Conservation (phyloP, 1,284 basidiomycete species). For the Dichomitus squalens region DNA sequence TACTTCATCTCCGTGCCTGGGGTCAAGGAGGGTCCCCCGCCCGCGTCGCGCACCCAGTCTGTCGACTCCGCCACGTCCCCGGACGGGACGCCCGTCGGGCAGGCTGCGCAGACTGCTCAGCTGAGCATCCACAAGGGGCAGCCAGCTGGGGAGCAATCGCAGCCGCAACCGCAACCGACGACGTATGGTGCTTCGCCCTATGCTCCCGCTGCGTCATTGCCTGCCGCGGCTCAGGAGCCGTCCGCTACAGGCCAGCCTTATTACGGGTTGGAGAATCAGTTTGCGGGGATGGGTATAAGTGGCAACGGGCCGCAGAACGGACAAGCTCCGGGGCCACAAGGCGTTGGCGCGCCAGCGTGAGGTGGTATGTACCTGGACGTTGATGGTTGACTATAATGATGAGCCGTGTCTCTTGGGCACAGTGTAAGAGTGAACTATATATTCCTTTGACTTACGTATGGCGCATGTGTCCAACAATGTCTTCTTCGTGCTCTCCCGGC, state of each 20-base stretch:
- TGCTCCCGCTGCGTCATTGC: constrained; percentile 12
- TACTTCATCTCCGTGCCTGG: constrained; percentile 78
- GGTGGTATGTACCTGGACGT: neutral
- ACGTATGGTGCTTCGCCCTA: constrained; percentile 32
- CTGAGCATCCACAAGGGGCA: constrained; percentile 20
- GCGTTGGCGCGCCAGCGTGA: constrained; percentile 32
- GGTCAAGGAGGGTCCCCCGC: constrained; percentile 47
- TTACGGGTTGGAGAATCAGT: constrained; percentile 33
- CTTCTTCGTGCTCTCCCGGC: no score
- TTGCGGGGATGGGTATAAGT: constrained; percentile 35
- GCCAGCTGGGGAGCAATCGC: constrained; percentile 6
- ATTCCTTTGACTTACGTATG: no score
- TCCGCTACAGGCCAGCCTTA: constrained; percentile 22
- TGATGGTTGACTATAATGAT: neutral
- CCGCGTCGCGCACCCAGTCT: constrained; percentile 19
- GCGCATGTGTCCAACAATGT: no score
- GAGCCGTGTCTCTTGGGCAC: no score
- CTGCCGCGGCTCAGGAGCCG: constrained; percentile 14
- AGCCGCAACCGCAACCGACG: constrained; percentile 11
- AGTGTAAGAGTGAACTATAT: no score
- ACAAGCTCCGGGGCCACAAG: constrained; percentile 23
- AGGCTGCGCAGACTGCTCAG: constrained; percentile 14
- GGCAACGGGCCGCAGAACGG: constrained; percentile 25
- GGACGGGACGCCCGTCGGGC: neutral
- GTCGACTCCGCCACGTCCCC: constrained; percentile 10